Conservation (phyloP, 2,329 filamentous ascomycete genomes). For the Cladosporium sp. region DNA sequence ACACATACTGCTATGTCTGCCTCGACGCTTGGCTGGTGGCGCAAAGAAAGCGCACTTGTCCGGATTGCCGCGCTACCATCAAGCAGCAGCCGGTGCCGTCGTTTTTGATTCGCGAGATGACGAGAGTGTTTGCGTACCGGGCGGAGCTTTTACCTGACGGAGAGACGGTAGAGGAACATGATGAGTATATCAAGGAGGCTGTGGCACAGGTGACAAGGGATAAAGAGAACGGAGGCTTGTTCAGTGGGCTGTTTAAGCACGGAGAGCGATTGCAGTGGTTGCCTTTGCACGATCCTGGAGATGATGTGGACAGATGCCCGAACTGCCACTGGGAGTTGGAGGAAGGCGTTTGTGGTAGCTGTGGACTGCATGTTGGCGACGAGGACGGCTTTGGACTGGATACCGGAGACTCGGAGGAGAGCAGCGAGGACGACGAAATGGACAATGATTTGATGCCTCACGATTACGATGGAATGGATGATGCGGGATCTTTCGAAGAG, state of each 20-base stretch:
- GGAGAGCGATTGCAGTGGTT: slow-evolving; percentile 25
- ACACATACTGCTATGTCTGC: slow-evolving; percentile 66
- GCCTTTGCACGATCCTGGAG: slow-evolving; percentile 53
- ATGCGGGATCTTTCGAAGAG: slow-evolving; percentile 12
- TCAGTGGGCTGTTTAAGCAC: slow-evolving; percentile 55
- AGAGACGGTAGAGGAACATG: slow-evolving; percentile 61
- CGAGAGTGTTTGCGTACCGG: slow-evolving; percentile 57
- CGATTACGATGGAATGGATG: slow-evolving; percentile 7
- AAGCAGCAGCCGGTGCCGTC: slow-evolving; percentile 59
- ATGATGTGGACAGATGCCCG: slow-evolving; percentile 61
- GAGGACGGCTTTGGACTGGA: slow-evolving; percentile 39
- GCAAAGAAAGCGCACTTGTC: slow-evolving; percentile 60
- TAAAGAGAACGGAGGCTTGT: slow-evolving; percentile 57
- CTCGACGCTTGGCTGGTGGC: slow-evolving; percentile 44
- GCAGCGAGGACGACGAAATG: slow-evolving; percentile 35
- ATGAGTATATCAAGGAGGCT: slow-evolving; percentile 55
- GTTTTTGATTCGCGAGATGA: slow-evolving; percentile 62
- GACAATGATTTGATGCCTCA: slow-evolving; percentile 10
- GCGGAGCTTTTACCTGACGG: slow-evolving; percentile 58
- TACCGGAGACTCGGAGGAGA: slow-evolving; percentile 23
- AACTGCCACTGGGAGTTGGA: slow-evolving; percentile 61
- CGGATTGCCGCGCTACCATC: slow-evolving; percentile 61
- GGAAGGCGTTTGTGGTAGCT: slow-evolving; percentile 54
- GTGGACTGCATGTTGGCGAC: slow-evolving; percentile 48
- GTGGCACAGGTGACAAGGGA: slow-evolving; percentile 57